These are phyloP conservation scores for Phytophthora rubi DNA, from an alignment of 352 stramenopile genomes.

Conservation along the genomic window DNA sequence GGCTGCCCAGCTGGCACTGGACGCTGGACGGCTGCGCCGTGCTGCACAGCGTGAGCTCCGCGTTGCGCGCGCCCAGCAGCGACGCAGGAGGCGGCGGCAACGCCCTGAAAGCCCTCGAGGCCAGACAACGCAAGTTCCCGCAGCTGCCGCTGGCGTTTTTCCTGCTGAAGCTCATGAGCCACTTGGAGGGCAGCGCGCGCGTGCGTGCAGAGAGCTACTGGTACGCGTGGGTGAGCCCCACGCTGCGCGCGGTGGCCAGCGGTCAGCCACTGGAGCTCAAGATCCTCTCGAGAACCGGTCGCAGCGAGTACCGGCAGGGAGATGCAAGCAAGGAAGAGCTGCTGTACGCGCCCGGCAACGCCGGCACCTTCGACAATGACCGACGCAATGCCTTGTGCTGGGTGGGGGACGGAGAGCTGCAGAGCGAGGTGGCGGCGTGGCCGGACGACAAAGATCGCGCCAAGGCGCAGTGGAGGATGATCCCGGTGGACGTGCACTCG, in stretches of 20 bases:
- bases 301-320: constrained; percentile 32
- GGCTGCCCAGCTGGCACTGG: constrained; percentile 72
- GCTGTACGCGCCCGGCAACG: constrained; percentile 51
- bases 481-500: constrained; percentile 58
- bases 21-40: constrained; percentile 73
- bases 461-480: constrained; percentile 67
- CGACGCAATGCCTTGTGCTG: constrained; percentile 58
- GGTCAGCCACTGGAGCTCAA: constrained; percentile 50
- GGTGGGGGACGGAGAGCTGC: constrained; percentile 27
- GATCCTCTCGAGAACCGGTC: constrained; percentile 38
- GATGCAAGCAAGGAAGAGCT: constrained; percentile 45
- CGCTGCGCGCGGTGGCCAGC: constrained; percentile 54
- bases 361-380: constrained; percentile 58
- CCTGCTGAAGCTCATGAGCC: constrained; percentile 65
- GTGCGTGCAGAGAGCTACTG: constrained; percentile 68
- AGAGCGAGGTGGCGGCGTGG: constrained; percentile 26
- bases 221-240: constrained; percentile 70
- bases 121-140: constrained; percentile 52
- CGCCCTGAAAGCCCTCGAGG: constrained; percentile 38
- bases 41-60: constrained; percentile 61
- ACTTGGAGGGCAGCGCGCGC: constrained; percentile 62
- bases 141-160: constrained; percentile 74
- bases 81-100: constrained; percentile 32
- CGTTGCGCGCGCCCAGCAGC: constrained; percentile 43
- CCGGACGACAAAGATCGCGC: constrained; percentile 42